A percentile compares a stretch with the other conserved stretches of the same genome.
Conservation (phyloP, 2,329 filamentous ascomycete species). For the Teratosphaeria pseudoeucalypti region DNA sequence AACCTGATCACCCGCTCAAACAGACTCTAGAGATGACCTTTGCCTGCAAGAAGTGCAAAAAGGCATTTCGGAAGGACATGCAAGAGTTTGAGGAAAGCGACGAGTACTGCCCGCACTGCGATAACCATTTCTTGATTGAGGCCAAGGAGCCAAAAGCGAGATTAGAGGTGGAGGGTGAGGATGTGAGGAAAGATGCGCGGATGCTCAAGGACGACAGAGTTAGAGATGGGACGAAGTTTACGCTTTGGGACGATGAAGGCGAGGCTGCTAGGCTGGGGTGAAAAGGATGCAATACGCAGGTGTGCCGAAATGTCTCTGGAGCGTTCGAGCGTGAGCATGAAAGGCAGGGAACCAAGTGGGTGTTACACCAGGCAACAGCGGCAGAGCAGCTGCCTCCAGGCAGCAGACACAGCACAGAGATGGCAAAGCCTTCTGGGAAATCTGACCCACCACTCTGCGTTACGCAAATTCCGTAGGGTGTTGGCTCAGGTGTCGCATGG, state of each 20-base stretch:
- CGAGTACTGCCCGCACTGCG: conserved; percentile 97
- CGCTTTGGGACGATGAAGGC: conserved; percentile 25
- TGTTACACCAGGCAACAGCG: neutral
- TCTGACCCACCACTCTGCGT: neutral
- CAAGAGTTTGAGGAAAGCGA: conserved; percentile 90
- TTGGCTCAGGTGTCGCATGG: neutral
- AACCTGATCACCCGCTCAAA: conserved; percentile 56
- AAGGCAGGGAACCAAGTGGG: neutral
- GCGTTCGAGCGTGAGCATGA: neutral
- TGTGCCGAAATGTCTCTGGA: neutral
- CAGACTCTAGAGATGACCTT: conserved; percentile 80
- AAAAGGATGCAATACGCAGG: neutral
- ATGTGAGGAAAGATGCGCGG: conserved; percentile 68
- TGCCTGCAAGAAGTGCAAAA: conserved; percentile 97
- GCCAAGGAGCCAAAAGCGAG: conserved; percentile 74
- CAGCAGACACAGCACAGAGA: neutral
- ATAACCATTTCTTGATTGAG: conserved; percentile 95
- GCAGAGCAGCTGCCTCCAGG: neutral
- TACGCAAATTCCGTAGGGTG: neutral
- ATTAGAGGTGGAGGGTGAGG: conserved; percentile 81
- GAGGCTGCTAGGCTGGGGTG: conserved; percentile 24
- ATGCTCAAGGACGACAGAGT: conserved; percentile 90
- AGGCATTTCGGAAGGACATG: conserved; percentile 92
- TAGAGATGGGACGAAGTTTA: conserved; percentile 28
- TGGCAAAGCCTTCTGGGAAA: neutral